Base-by-base conservation (phyloP, 257 asterid genomes). In the Gentiana straminea region DNA sequence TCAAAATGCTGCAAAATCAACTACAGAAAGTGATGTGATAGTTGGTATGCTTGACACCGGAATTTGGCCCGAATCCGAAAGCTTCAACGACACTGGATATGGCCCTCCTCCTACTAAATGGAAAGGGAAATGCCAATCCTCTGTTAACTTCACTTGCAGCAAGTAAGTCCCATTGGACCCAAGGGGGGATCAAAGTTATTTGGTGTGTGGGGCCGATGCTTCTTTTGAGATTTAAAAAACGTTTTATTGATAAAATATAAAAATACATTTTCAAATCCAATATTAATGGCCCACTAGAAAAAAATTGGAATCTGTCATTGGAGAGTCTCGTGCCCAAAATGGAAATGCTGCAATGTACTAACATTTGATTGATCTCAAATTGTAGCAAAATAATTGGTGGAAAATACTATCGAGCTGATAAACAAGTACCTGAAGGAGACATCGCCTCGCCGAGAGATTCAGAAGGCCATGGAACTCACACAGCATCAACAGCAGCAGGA, bases 61-160 rank as follows among this genome's bases (percentile, higher is more conserved):
- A 54, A 92, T 78, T 35, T 82, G 94, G 95, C 92, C 92, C 2
- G 89, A 82, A 62, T 82, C 95, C 35, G 24, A 66, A 76, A 86
- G 97, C 80, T 90, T 90, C 48, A 77, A 70, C 35, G 95, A 77
- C 43, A 3, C 82, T n/a, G 87, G 84, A 1, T 68, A 53, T 4
- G 95, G 95, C 1, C 91, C 92, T 37, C 43, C 82, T 63, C 98
- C 96, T 5, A 71, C 86, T 3, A 80, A 37, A 65, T 90, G 98
- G 96, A 84, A 73, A 62, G 96, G 96, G 43, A n/a, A 48, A 10
- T 48, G 1, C 3, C 13, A 10, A 10, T 46, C 50, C 51, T 24
- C 13, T 7, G 4, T 11, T 7, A 11, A 48, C 2, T 5, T 51
- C 9, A 33, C 10, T 33, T 51, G 43, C 34, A 54, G 59, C 35